Base-by-base conservation (phyloP, 768 basidiomycete species). In the Rhizopogon vesiculosus region DNA sequence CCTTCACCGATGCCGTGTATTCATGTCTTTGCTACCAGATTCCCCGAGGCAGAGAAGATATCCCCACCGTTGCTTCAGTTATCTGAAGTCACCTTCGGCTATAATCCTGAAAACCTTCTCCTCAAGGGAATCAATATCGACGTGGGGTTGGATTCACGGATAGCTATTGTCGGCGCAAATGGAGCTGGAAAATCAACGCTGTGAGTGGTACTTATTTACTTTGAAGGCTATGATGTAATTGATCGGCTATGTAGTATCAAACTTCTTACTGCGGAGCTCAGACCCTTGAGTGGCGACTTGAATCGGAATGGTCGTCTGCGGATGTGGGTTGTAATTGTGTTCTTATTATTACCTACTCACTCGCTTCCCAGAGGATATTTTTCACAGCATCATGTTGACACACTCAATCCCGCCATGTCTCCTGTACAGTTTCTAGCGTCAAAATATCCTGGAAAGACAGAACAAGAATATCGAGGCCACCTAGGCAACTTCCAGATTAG, bases 401-500 rank as follows among this genome's bases (percentile, higher is more conserved):
- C 89, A 19, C 81, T 99, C 54, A 80, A 84, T 42, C 85, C 93
- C 1, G 78, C 78, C 3, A 81, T 97, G 83, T 87, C 85, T n/a
- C 91, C 96, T 0, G 97, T 98, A 9, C 89, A 91, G 63, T 98
- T 97, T 76, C 76, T 99, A 31, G 92, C 93, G 13, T 84, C 86
- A 22, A 91, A 83, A 64, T 98, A 90, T 77, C 97, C 97, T 1
- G 96, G 97, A 0, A 89, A 87, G 72, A 92, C 82, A 6, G 97
- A 98, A 71, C 96, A 98, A 70, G 97, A 98, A 69, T 98, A 98
- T 69, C 82, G 97, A 58, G 70, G 74, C n/a, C 97, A 98, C 73
- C 78, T 99, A 12, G 97, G 96, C 6, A 93, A 95, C 56, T 97
- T 98, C 76, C 95, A 97, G 63, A 96, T 98, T 64, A 97, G 91